Conservation (phyloP, 73 alveolate species). For the Symbiodinium pilosum region DNA sequence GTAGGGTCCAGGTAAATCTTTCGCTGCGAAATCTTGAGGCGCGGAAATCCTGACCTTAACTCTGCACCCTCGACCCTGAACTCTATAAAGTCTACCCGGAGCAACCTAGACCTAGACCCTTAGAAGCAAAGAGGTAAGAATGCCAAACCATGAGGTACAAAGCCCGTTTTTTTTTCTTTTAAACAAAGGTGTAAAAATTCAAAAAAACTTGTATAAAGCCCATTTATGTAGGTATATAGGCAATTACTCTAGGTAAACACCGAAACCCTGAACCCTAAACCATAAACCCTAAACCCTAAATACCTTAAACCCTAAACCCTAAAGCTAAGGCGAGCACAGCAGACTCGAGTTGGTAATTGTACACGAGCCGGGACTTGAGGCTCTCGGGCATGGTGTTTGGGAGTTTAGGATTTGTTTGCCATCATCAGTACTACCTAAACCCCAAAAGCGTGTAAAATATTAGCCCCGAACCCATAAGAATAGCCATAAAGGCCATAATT, state of each 20-base stretch:
- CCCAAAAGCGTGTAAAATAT: no score
- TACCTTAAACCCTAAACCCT: no score
- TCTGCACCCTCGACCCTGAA: background rate
- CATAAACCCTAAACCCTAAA: background rate
- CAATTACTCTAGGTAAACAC: background rate
- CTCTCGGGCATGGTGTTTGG: background rate
- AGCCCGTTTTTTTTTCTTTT: no score
- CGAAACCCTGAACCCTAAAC: background rate
- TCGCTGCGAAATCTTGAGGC: background rate
- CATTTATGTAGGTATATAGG: background rate
- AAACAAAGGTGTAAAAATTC: no score
- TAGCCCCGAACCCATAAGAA: no score
- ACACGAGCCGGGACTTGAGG: constrained; percentile 63
- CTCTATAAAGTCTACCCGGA: background rate
- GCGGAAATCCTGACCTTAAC: background rate
- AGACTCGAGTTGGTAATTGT: constrained; percentile 66
- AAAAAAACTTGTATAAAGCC: no score
- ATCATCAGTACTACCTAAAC: no score
- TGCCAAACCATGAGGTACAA: no score
- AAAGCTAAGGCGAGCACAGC: constrained; percentile 31
- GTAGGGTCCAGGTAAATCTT: background rate
- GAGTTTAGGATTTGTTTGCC: background rate
- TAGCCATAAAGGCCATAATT: no score
- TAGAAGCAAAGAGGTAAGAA: background rate
- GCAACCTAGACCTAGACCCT: background rate